Evolutionary conservation across 163 green algal species (phyloP).

Genomic region (Coccomyxa subellipsoidea): DNA sequence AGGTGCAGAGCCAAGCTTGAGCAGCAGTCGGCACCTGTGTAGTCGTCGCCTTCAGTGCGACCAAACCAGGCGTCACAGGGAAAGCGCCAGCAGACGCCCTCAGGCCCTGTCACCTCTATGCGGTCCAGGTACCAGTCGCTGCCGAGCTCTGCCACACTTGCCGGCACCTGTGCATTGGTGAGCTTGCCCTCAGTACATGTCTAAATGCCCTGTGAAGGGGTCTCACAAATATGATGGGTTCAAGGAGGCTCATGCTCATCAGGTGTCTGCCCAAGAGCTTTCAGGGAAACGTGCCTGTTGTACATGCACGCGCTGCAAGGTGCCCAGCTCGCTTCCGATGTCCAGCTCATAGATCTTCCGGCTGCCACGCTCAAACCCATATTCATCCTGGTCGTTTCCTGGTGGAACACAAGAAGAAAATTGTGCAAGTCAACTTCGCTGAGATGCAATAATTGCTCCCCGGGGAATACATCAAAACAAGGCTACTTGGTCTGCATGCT

Average conservation of each 20-base stretch:
- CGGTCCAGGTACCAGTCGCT: conserved; percentile 72
- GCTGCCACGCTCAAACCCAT: conserved; percentile 22
- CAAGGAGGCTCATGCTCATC: no score
- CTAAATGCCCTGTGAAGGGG: not conserved
- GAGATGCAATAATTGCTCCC: no score
- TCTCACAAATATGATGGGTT: not conserved
- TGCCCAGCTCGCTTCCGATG: conserved; percentile 17
- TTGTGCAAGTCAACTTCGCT: no score
- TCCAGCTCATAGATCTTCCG: conserved; percentile 14
- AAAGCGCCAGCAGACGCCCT: conserved; percentile 41
- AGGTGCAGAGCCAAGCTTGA: no score
- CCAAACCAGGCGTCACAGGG: conserved; percentile 79
- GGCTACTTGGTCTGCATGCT: no score
- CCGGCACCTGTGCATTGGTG: not conserved
- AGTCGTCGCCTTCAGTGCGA: conserved; percentile 42
- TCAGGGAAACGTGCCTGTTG: conserved; percentile 27
- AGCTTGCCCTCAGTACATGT: not conserved
- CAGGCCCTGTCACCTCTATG: conserved; percentile 56
- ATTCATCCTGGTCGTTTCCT: conserved; percentile 19
- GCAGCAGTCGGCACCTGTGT: conserved; percentile 12
- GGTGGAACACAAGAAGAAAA: not conserved
- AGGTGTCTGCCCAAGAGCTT: no score
- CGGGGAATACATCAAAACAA: no score
- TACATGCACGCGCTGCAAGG: conserved; percentile 18
- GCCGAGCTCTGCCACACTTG: not conserved